Conservation (phyloP, 371 early-diverging fungal species). For the Lichtheimia ornata region DNA sequence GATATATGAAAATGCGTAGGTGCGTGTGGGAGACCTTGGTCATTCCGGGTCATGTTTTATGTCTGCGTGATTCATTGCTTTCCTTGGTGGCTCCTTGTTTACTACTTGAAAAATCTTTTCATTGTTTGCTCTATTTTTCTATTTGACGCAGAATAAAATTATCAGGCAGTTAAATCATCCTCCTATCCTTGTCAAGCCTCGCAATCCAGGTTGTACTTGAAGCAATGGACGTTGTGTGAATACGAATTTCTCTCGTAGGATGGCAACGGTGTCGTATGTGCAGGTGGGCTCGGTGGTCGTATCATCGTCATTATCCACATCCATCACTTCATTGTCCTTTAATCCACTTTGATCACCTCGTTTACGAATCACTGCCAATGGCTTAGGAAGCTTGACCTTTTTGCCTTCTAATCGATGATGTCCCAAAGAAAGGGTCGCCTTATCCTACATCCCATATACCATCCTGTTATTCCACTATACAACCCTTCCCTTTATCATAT, state of each 20-base stretch:
- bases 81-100: no score
- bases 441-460: slow-evolving; percentile 30
- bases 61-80: no score
- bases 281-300: slow-evolving; percentile 5
- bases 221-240: slow-evolving; percentile 52
- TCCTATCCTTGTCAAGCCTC: no score
- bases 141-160: no score
- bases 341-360: slow-evolving; percentile 3
- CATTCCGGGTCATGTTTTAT: no score
- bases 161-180: no score
- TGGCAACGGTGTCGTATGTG: slow-evolving; percentile 46
- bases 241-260: slow-evolving; percentile 56
- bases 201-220: slow-evolving; percentile 19
- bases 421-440: slow-evolving; percentile 47
- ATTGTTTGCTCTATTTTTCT: no score
- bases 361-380: slow-evolving; percentile 54
- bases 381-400: slow-evolving; percentile 33
- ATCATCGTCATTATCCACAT: slow-evolving; percentile 21
- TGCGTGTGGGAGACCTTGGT: no score
- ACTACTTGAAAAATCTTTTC: no score
- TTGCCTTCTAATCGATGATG: slow-evolving; percentile 37
- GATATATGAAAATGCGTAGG: no score
- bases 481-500: background rate
- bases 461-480: background rate
- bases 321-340: slow-evolving; percentile 18